Percentiles rank a stretch among this genome's conserved stretches.
Conservation (phyloP, 1,284 basidiomycete genomes). For the Anthracocystis setariae region DNA sequence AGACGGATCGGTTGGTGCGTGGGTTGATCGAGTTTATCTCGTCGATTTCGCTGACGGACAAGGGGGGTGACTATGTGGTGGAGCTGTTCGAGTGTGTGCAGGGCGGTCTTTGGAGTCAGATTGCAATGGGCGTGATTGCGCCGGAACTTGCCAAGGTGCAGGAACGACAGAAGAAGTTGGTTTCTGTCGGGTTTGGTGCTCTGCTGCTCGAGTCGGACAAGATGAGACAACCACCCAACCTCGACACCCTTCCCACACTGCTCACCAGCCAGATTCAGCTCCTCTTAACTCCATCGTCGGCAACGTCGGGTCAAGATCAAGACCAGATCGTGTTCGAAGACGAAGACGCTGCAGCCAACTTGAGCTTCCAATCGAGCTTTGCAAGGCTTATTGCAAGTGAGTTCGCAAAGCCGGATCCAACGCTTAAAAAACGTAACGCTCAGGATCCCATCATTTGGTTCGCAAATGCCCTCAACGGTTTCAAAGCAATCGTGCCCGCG, state of each 20-base stretch:
- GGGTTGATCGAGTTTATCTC: slow-evolving; percentile 83
- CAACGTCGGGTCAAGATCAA: slow-evolving; percentile 71
- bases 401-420: slow-evolving; percentile 13
- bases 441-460: slow-evolving; percentile 27
- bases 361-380: slow-evolving; percentile 90
- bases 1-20: slow-evolving; percentile 89
- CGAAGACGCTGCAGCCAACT: slow-evolving; percentile 74
- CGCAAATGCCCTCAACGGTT: not conserved
- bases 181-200: slow-evolving; percentile 82
- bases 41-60: slow-evolving; percentile 54
- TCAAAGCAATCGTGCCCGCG: slow-evolving; percentile 6
- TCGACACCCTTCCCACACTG: slow-evolving; percentile 47
- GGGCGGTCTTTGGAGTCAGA: slow-evolving; percentile 81
- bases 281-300: slow-evolving; percentile 79
- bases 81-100: slow-evolving; percentile 84
- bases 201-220: slow-evolving; percentile 72
- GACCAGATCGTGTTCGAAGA: slow-evolving; percentile 79
- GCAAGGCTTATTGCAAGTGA: slow-evolving; percentile 84
- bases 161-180: slow-evolving; percentile 83
- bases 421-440: not conserved
- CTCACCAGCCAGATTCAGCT: slow-evolving; percentile 73
- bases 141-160: slow-evolving; percentile 84
- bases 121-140: slow-evolving; percentile 81
- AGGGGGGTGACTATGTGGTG: slow-evolving; percentile 79
- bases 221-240: slow-evolving; percentile 76